These are phyloP conservation scores for Curvularia verruculosa DNA, from an alignment of 2,329 filamentous ascomycete genomes.

Conservation along the genomic window DNA sequence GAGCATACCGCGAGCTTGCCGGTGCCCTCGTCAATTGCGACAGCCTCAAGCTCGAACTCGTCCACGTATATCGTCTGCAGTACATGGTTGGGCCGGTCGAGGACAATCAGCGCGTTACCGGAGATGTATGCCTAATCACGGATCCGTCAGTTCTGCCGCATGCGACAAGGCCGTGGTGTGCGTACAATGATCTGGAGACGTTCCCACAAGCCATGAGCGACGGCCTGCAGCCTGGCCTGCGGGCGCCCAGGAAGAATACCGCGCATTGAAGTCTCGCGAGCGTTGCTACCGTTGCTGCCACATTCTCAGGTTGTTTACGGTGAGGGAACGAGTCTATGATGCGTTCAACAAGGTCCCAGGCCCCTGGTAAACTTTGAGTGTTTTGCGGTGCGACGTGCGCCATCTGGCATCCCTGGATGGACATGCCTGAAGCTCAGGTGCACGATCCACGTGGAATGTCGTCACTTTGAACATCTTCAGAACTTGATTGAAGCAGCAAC, in stretches of 20 bases:
- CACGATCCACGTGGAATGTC: slow-evolving; percentile 42
- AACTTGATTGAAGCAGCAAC: not conserved
- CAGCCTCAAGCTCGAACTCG: slow-evolving; percentile 70
- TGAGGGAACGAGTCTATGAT: not conserved
- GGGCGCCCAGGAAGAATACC: slow-evolving; percentile 80
- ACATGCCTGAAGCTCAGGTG: slow-evolving; percentile 34
- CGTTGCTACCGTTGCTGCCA: slow-evolving; percentile 28
- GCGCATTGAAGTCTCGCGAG: slow-evolving; percentile 62
- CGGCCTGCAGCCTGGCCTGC: slow-evolving; percentile 76
- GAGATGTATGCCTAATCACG: slow-evolving; percentile 78
- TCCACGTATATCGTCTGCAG: slow-evolving; percentile 92
- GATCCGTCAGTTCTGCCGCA: slow-evolving; percentile 14
- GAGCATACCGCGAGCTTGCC: slow-evolving; percentile 86
- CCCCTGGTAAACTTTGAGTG: slow-evolving; percentile 2
- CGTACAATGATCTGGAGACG: slow-evolving; percentile 74
- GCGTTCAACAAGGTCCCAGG: not conserved
- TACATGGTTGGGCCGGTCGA: slow-evolving; percentile 74
- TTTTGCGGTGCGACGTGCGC: slow-evolving; percentile 15
- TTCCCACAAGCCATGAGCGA: slow-evolving; percentile 76
- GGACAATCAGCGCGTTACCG: slow-evolving; percentile 83
- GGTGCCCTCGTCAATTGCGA: slow-evolving; percentile 79
- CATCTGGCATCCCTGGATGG: slow-evolving; percentile 10
- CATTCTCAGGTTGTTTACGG: not conserved
- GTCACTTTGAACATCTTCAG: slow-evolving; percentile 12
- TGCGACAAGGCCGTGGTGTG: slow-evolving; percentile 9